A percentile compares a stretch with the other conserved stretches of the same genome.
phyloP scores from a whole-genome alignment of 306 rosid species.

The Betula pendula region DNA sequence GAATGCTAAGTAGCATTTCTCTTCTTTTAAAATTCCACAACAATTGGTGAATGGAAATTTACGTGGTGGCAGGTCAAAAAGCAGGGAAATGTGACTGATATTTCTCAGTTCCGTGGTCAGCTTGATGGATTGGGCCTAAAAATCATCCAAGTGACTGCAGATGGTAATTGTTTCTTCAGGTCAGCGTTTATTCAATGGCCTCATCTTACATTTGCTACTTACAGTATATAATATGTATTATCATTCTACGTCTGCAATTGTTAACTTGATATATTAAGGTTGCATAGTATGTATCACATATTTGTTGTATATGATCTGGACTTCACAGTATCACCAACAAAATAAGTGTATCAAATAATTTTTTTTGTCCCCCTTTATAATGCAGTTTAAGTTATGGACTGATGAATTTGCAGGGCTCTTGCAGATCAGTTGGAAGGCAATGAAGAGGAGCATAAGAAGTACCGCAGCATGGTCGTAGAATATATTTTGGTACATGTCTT shows the following conservation, averaged over 20 bases:
- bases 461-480: conserved; percentile 70
- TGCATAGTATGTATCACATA: conserved; percentile 5
- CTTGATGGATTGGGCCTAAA: conserved; percentile 68
- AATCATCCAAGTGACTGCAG: conserved; percentile 73
- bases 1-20: no score
- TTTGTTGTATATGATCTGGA: conserved; percentile 2
- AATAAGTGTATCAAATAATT: neutral
- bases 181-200: conserved; percentile 35
- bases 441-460: conserved; percentile 66
- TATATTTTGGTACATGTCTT: conserved; percentile 62
- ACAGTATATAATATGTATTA: neutral
- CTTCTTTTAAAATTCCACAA: conserved; percentile 4
- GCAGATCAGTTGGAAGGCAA: conserved; percentile 84
- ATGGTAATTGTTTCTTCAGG: conserved; percentile 95
- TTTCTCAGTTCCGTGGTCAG: conserved; percentile 60
- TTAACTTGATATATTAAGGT: conserved; percentile 1
- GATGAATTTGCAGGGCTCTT: conserved; percentile 56
- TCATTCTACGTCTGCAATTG: conserved; percentile 18
- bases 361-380: neutral
- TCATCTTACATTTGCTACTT: conserved; percentile 21
- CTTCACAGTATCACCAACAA: neutral
- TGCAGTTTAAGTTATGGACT: conserved; percentile 9
- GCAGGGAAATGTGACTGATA: conserved; percentile 53
- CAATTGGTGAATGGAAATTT: neutral
- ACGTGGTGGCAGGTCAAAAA: conserved; percentile 57